phyloP scores from a whole-genome alignment of 805 yeast species.

The Priceomyces carsonii region DNA sequence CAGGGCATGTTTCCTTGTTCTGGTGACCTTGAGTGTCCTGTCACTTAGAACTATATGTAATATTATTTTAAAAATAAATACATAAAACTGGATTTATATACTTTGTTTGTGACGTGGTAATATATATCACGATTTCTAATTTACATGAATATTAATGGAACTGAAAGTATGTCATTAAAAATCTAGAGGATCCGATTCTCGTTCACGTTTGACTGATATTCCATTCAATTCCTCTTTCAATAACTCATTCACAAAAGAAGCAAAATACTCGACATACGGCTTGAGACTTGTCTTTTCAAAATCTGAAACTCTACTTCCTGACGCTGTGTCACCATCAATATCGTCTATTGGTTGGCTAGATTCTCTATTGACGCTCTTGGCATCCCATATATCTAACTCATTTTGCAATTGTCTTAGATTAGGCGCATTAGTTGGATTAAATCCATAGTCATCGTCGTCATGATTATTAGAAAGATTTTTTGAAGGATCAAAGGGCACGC shows the following conservation, averaged over 20 bases:
- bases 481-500: slow-evolving; percentile 78
- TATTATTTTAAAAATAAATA: no score
- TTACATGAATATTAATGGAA: no score
- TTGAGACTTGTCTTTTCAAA: slow-evolving; percentile 69
- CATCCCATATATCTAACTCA: slow-evolving; percentile 58
- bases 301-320: slow-evolving; percentile 32
- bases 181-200: slow-evolving; percentile 35
- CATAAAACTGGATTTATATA: no score
- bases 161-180: no score
- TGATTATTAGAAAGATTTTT: slow-evolving; percentile 32
- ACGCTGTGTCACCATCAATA: slow-evolving; percentile 18
- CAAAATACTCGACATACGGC: slow-evolving; percentile 69
- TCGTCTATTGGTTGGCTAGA: slow-evolving; percentile 25
- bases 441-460: slow-evolving; percentile 49
- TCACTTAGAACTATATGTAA: slow-evolving; percentile 7
- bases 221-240: slow-evolving; percentile 53
- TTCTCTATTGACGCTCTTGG: slow-evolving; percentile 28
- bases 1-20: slow-evolving; percentile 2
- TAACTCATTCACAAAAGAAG: slow-evolving; percentile 58
- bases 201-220: slow-evolving; percentile 27
- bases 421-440: slow-evolving; percentile 82
- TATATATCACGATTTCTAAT: no score
- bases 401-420: slow-evolving; percentile 61
- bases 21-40: slow-evolving; percentile 15
- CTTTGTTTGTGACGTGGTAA: no score